These are phyloP conservation scores for Exophiala alcalophila DNA, from an alignment of 2,329 filamentous ascomycete species.

Conservation along the genomic window DNA sequence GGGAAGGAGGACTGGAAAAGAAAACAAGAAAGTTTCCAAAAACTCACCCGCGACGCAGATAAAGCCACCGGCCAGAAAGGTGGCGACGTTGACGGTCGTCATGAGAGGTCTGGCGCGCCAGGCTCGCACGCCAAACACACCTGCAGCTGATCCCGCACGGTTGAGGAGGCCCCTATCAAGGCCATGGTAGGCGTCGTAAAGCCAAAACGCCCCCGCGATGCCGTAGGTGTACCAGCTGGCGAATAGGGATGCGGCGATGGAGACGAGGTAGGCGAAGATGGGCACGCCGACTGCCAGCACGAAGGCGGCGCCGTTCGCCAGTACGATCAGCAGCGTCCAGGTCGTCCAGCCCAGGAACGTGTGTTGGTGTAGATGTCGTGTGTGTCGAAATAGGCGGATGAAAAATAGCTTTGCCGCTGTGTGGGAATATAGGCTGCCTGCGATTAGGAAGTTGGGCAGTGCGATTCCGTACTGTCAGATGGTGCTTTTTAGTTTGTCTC, in stretches of 20 bases:
- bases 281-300: conserved; percentile 50
- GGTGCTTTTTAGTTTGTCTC: no score
- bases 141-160: no score
- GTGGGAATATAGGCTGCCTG: conserved; percentile 51
- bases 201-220: conserved; percentile 53
- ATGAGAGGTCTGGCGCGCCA: conserved; percentile 43
- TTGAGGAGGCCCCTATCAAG: conserved; percentile 29
- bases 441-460: conserved; percentile 46
- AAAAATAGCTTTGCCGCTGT: conserved; percentile 51
- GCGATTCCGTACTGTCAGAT: conserved; percentile 53
- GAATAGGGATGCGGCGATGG: conserved; percentile 51
- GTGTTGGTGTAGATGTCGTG: conserved; percentile 47
- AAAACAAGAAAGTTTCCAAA: background rate
- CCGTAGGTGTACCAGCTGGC: conserved; percentile 56
- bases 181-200: conserved; percentile 48
- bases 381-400: conserved; percentile 19
- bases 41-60: conserved; percentile 28
- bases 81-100: conserved; percentile 41
- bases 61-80: conserved; percentile 41
- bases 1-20: background rate
- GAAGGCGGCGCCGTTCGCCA: conserved; percentile 46
- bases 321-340: conserved; percentile 48
- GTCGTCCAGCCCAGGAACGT: conserved; percentile 47
- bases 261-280: conserved; percentile 54
- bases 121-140: conserved; percentile 36